Percentiles rank a stretch among this genome's conserved stretches.
phyloP scores from a whole-genome alignment of 495 filamentous ascomycete genomes.

The Penicillium longicatenatum region DNA sequence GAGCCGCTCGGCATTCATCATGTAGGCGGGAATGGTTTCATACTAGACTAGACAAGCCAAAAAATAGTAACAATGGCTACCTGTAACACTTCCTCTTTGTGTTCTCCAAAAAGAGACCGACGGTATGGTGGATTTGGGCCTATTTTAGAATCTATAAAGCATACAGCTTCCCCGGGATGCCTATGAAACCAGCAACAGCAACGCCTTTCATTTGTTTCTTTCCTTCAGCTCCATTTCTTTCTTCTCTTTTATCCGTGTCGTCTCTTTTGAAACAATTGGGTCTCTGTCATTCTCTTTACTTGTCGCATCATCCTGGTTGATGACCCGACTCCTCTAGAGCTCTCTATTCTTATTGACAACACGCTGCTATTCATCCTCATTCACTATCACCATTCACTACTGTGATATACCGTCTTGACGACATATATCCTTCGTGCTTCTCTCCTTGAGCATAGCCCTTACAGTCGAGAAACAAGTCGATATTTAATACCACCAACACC shows the following conservation, averaged over 20 bases:
- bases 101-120: background rate
- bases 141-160: constrained; percentile 22
- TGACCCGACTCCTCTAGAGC: constrained; percentile 6
- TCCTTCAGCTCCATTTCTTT: constrained; percentile 4
- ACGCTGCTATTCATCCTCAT: constrained; percentile 20
- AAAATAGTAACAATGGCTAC: constrained; percentile 22
- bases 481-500: background rate
- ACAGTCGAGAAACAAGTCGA: background rate
- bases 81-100: background rate
- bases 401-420: constrained; percentile 7
- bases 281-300: constrained; percentile 5
- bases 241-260: constrained; percentile 15
- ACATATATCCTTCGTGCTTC: background rate
- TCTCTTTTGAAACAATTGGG: constrained; percentile 16
- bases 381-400: constrained; percentile 4
- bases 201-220: constrained; percentile 18
- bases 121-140: background rate
- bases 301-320: constrained; percentile 21
- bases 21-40: constrained; percentile 20
- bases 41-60: constrained; percentile 4
- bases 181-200: constrained; percentile 12
- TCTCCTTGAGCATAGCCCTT: background rate
- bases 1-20: constrained; percentile 17
- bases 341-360: constrained; percentile 14
- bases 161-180: background rate